A percentile compares a stretch with the other conserved stretches of the same genome.
Evolutionary conservation across 192 early-diverging fungal species (phyloP).

Genomic region (Coemansia nantahalensis): DNA sequence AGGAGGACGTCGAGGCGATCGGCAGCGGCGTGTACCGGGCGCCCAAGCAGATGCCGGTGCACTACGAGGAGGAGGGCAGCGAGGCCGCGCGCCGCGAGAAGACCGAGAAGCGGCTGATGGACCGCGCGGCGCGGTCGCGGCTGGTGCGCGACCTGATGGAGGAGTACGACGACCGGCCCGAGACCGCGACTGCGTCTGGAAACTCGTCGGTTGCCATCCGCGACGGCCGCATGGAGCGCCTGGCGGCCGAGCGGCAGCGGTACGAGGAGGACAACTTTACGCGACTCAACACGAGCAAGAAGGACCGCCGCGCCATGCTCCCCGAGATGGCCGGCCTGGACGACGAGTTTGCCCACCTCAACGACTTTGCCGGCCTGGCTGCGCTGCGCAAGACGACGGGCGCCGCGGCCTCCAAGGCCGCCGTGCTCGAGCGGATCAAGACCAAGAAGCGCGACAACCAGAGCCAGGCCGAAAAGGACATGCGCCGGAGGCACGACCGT

Average conservation of each 20-base stretch:
- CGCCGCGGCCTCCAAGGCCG: conserved; percentile 18
- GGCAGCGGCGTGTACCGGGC: conserved; percentile 75
- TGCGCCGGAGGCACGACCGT: conserved; percentile 29
- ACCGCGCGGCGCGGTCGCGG: conserved; percentile 74
- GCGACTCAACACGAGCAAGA: conserved; percentile 66
- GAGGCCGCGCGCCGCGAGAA: conserved; percentile 58
- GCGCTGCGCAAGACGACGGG: conserved; percentile 22
- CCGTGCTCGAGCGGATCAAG: conserved; percentile 37
- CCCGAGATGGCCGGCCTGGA: conserved; percentile 62
- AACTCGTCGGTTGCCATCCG: conserved; percentile 62
- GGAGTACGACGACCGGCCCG: conserved; percentile 85
- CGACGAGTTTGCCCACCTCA: conserved; percentile 77
- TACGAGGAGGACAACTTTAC: conserved; percentile 93
- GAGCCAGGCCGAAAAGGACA: conserved; percentile 40
- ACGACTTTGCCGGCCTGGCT: conserved; percentile 53
- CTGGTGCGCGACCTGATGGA: conserved; percentile 79
- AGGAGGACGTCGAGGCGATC: conserved; percentile 33
- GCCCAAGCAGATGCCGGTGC: conserved; percentile 81
- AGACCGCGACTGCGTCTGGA: conserved; percentile 70
- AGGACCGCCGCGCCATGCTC: conserved; percentile 70
- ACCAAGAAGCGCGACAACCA: conserved; percentile 32
- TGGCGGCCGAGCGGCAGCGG: conserved; percentile 60
- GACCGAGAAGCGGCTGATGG: conserved; percentile 60
- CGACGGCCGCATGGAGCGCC: conserved; percentile 56
- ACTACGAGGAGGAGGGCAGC: conserved; percentile 71